Evolutionary conservation across 2,329 filamentous ascomycete genomes (phyloP), one percentile per base, ranked within the genome.

Genomic region (Sporothrix luriei): DNA sequence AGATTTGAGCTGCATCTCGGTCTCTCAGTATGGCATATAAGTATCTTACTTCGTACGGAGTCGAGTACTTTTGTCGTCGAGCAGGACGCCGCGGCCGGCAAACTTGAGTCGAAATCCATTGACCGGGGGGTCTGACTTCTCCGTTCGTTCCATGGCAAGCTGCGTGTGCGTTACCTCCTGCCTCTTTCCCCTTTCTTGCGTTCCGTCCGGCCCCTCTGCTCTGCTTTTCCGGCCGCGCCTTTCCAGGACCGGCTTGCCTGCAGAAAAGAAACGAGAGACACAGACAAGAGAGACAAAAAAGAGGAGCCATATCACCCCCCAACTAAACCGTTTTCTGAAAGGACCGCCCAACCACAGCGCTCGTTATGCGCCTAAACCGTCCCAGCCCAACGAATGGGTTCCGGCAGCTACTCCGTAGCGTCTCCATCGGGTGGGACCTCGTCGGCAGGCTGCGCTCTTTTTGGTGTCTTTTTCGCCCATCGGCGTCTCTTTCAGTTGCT

Each of bases 361-460:
- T 59, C 70, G 33, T 43, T 57, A 66, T 65, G 51, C 51, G 51
- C 66, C 52, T 66, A 46, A 64, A 51, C 55, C 55, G 69, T 62
- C 66, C 71, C 69, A 70, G 71, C 69, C 71, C 69, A 72, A 65
- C 62, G 66, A 69, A 69, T 71, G 70, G 70, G 70, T 69, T 69
- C 70, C 70, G 70, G 70, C 66, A 71, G 54, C 67, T 67, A 69
- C 54, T 29, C 69, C 65, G 66, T 68, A 72, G 66, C 54, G 64
- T 64, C 67, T 52, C 62, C 57, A 57, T 68, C 38, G 16, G 59
- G 57, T 68, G 69, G 69, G 51, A 59, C 14, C 11, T n/a, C n/a
- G 21, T 55, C 67, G 49, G 65, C 38, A 33, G 52, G 48, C 52
- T 52, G 55, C 59, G 57, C 24, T 33, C 29, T 33, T 43, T 11